These are phyloP conservation scores for Thelephora terrestris DNA, from an alignment of 1,284 basidiomycete species.

Conservation along the genomic window DNA sequence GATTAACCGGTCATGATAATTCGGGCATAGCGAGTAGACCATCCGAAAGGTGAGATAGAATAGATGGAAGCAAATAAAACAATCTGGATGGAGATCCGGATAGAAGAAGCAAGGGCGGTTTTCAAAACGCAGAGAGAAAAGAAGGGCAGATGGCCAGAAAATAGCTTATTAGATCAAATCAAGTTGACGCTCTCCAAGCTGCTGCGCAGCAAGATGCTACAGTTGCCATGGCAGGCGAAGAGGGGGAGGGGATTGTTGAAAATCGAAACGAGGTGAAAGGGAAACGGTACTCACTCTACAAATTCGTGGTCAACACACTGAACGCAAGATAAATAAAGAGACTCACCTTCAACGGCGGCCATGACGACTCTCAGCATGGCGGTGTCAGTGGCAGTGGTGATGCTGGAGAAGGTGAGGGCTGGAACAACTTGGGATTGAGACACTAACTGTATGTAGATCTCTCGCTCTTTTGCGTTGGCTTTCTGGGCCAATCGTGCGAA, in stretches of 20 bases:
- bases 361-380: constrained; percentile 87
- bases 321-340: constrained; percentile 5
- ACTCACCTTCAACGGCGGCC: constrained; percentile 84
- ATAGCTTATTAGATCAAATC: constrained; percentile 22
- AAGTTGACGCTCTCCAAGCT: constrained; percentile 35
- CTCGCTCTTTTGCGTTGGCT: constrained; percentile 74
- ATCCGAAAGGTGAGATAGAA: background rate
- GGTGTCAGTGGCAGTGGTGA: constrained; percentile 91
- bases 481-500: constrained; percentile 80
- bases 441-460: constrained; percentile 78
- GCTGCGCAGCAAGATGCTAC: constrained; percentile 35
- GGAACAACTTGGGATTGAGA: constrained; percentile 1
- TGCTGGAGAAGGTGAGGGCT: constrained; percentile 33
- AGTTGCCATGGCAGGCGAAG: constrained; percentile 16
- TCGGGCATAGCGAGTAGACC: background rate
- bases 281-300: constrained; percentile 61
- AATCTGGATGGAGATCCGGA: constrained; percentile 5
- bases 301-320: constrained; percentile 10
- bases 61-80: constrained; percentile 8
- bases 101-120: constrained; percentile 13
- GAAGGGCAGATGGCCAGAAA: constrained; percentile 4
- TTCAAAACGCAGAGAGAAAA: constrained; percentile 3
- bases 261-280: constrained; percentile 18
- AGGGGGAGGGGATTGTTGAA: constrained; percentile 15
- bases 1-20: constrained; percentile 5